phyloP scores from a whole-genome alignment of 1,284 basidiomycete genomes.

The Fomitiporia mediterranea region DNA sequence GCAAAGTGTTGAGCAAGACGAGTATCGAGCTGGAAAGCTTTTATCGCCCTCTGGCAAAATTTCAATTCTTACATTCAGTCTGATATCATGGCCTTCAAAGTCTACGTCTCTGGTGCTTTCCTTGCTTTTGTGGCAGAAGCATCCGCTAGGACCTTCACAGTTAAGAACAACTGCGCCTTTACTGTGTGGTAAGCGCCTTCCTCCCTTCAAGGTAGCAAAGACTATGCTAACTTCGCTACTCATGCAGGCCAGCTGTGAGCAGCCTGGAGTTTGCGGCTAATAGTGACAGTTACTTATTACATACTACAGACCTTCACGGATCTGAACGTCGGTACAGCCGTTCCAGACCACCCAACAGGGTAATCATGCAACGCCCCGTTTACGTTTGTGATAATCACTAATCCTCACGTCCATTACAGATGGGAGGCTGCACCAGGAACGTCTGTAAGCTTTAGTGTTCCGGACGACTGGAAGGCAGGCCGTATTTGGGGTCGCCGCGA shows the following conservation, averaged over 20 bases:
- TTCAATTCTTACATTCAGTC: too few species aligned
- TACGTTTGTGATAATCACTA: background rate
- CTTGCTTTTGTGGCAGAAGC: constrained; percentile 27
- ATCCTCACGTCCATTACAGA: constrained; percentile 3
- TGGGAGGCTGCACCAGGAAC: constrained; percentile 26
- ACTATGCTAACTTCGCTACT: background rate
- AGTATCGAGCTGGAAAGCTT: background rate
- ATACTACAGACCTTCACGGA: constrained; percentile 24
- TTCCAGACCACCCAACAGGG: constrained; percentile 18
- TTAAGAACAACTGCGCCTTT: constrained; percentile 23
- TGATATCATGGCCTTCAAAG: background rate
- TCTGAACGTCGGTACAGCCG: constrained; percentile 23
- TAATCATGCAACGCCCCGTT: background rate
- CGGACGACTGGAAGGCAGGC: constrained; percentile 29
- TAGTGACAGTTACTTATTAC: too few species aligned
- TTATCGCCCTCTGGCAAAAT: background rate
- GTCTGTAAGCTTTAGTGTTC: constrained; percentile 23
- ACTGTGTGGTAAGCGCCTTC: constrained; percentile 31
- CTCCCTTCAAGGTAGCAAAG: background rate
- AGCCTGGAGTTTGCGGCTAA: background rate
- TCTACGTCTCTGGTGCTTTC: constrained; percentile 18
- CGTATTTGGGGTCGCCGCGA: constrained; percentile 46
- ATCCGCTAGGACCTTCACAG: constrained; percentile 39
- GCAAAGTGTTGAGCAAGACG: background rate
- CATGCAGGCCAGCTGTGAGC: constrained; percentile 20